Percentiles rank a stretch among this genome's conserved stretches.
Evolutionary conservation across 2,329 filamentous ascomycete species (phyloP).

Genomic region (Claviceps capensis): DNA sequence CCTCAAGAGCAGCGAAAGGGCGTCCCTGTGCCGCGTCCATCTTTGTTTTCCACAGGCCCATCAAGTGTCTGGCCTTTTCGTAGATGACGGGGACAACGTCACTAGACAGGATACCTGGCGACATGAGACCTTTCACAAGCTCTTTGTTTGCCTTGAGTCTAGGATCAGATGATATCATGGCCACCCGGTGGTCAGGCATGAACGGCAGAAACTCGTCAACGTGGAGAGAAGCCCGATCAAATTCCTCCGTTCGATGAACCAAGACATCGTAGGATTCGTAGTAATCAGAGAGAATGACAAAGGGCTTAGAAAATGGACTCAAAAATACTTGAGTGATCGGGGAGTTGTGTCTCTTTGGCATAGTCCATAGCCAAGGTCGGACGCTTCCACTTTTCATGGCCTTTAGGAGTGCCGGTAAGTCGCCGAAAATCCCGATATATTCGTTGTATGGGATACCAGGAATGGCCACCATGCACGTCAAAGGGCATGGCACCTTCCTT

Average conservation of each 20-base stretch:
- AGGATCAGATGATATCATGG: constrained; percentile 13
- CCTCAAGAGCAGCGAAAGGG: constrained; percentile 16
- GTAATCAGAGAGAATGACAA: background rate
- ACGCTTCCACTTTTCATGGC: background rate
- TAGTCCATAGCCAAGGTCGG: background rate
- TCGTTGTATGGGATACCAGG: constrained; percentile 3
- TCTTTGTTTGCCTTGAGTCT: constrained; percentile 16
- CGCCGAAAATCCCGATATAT: background rate
- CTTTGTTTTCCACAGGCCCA: constrained; percentile 21
- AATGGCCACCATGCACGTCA: no score
- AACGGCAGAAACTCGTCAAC: background rate
- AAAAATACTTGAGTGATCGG: background rate
- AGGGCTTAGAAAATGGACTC: background rate
- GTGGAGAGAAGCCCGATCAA: background rate
- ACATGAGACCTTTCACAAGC: constrained; percentile 17
- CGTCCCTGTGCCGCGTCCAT: constrained; percentile 10
- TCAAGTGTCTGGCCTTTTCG: constrained; percentile 14
- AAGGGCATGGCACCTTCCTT: no score
- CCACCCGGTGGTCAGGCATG: constrained; percentile 14
- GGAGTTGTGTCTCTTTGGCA: background rate
- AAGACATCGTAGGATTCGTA: constrained; percentile 1
- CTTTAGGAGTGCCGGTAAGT: background rate
- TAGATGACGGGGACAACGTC: constrained; percentile 17
- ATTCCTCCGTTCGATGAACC: background rate
- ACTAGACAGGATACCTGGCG: constrained; percentile 14